Evolutionary conservation across 768 basidiomycete genomes (phyloP).

Genomic region (Naganishia randhawae): DNA sequence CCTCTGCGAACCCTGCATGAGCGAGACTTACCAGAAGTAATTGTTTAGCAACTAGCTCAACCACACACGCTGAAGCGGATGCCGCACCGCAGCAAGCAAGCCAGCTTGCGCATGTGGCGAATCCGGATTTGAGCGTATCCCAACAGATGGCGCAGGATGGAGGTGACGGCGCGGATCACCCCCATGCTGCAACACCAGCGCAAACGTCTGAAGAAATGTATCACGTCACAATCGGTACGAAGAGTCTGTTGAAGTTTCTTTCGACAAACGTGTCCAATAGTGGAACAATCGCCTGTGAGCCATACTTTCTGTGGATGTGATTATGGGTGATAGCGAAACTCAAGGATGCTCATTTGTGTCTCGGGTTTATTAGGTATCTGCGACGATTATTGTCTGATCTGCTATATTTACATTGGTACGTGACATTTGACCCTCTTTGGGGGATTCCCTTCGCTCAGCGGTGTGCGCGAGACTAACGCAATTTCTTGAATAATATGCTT

Average conservation of each 20-base stretch:
- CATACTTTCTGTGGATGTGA: background rate
- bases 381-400: constrained; percentile 47
- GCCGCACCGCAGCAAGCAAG: constrained; percentile 2
- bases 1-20: no score
- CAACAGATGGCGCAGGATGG: background rate
- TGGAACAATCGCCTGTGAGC: constrained; percentile 30
- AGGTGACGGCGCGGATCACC: constrained; percentile 26
- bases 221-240: constrained; percentile 39
- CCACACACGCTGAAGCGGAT: background rate
- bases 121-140: background rate
- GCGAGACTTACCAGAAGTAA: no score
- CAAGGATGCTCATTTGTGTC: no score
- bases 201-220: constrained; percentile 39
- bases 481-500: background rate
- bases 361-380: constrained; percentile 40
- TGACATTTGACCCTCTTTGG: no score
- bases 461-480: background rate
- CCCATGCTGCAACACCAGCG: no score
- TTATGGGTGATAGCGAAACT: background rate
- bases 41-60: constrained; percentile 1
- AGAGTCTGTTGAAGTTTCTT: constrained; percentile 45
- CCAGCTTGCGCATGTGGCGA: background rate
- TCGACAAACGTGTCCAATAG: constrained; percentile 35
- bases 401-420: constrained; percentile 50
- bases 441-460: background rate